phyloP scores from a whole-genome alignment of 2,329 filamentous ascomycete genomes.

The Colletotrichum sidae region DNA sequence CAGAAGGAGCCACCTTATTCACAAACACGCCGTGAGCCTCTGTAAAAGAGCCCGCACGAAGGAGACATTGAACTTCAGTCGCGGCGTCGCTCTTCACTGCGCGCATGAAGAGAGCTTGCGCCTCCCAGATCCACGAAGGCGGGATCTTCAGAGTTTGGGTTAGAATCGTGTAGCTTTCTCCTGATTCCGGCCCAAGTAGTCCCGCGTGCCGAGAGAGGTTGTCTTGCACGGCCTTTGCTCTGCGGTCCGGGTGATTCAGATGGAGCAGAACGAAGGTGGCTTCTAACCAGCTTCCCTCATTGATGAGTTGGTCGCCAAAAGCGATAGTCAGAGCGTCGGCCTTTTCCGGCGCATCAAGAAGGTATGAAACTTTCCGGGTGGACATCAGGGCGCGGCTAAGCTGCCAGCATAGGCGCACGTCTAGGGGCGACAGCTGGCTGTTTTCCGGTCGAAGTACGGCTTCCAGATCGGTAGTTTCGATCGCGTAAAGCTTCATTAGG shows the following conservation, averaged over 20 bases:
- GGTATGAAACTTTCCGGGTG: conserved; percentile 63
- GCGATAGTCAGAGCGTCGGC: conserved; percentile 74
- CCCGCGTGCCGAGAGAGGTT: conserved; percentile 79
- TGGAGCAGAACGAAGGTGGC: conserved; percentile 84
- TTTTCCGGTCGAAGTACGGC: conserved; percentile 81
- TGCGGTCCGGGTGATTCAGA: conserved; percentile 71
- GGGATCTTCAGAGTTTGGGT: conserved; percentile 78
- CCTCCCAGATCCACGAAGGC: conserved; percentile 83
- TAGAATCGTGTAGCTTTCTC: conserved; percentile 68
- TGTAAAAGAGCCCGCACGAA: conserved; percentile 79
- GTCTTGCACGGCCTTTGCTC: conserved; percentile 76
- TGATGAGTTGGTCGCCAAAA: conserved; percentile 73
- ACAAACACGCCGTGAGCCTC: conserved; percentile 89
- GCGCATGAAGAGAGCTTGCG: conserved; percentile 85
- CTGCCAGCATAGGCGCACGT: conserved; percentile 86
- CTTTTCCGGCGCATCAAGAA: conserved; percentile 67
- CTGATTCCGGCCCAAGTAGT: conserved; percentile 70
- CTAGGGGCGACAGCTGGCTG: conserved; percentile 78
- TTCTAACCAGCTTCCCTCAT: conserved; percentile 74
- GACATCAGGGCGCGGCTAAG: conserved; percentile 75
- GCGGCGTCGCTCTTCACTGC: conserved; percentile 76
- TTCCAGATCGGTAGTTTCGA: conserved; percentile 69
- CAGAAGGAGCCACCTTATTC: conserved; percentile 81
- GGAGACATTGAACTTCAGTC: conserved; percentile 81
- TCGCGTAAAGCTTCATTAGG: conserved; percentile 82